Evolutionary conservation across 371 early-diverging fungal genomes (phyloP), one percentile per base, ranked within the genome.

Genomic region (Haplosporangium sp.): DNA sequence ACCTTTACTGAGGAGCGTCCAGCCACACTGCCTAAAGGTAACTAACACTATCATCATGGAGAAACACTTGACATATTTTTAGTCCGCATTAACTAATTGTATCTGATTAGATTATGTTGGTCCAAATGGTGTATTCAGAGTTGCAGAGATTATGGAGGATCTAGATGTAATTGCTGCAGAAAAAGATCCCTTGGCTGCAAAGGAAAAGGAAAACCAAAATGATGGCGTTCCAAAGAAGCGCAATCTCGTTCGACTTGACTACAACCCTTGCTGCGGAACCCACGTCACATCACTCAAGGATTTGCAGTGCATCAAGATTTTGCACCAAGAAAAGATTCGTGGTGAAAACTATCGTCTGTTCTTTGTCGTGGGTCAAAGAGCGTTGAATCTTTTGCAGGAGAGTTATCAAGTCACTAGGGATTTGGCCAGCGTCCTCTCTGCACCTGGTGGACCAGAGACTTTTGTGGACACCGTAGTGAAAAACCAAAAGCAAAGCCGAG

Each of bases 241-340:
- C 58, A 52, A 65, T 8, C 72, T 81, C 34, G 66, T 83, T 52
- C 83, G 59, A n/a, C 42, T 92, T 2, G 93, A 93, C 60, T 71
- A 50, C n/a, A 92, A 93, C 72, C 89, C 91, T n/a, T 94, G 95
- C 82, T 94, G 94, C 61, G 95, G 95, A n/a, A 94, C 95, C 2
- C 94, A 94, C 61, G 87, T 94, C 56, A 52, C 61, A 1, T 82
- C 71, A 4, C 85, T 91, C 15, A 86, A 91, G 6, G 89, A 93
- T 64, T 78, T 94, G 15, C 93, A 93, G 69, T 82, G 82, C 63
- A 59, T 91, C 62, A 93, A 92, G 69, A 66, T 94, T 3, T 85
- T 91, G 7, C 88, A 88, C 61, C 88, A 90, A 0, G 94, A 93
- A 69, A 91, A 86, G 39, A 85, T 92, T 34, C 88, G 94, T 7